Evolutionary conservation across 148 eudicot genomes (phyloP), one percentile per base, ranked within the genome.

Genomic region (Cornus suecica): DNA sequence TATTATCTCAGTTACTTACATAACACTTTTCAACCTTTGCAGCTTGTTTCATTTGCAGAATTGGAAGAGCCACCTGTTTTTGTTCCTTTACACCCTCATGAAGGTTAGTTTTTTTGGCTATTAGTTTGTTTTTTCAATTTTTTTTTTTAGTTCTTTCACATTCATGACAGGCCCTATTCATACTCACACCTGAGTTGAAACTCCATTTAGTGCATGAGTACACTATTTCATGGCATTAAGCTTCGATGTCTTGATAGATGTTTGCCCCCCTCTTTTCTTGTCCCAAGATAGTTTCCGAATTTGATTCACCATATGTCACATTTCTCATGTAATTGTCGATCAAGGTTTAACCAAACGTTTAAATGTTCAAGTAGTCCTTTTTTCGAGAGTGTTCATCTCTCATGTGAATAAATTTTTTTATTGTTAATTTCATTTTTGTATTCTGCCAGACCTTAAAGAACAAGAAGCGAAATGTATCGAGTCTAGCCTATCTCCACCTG

Each of bases 41-140:
- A 96, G 98, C 89, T 96, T 76, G 91, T 96, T 81, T 87, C 98
- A 76, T 86, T 74, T 82, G 97, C 91, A 41, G 98, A 93, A 71
- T 69, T 96, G 75, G 86, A 86, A 83, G 99, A 91, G 76, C 67
- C 93, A 28, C 99, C 99, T 77, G 73, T 91, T 18, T 96, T 71
- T 87, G 91, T 83, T 74, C 99, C 99, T 69, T 48, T 83, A 41
- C 87, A 86, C 74, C 84, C 88, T 16, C 80, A 77, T 83, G 80
- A 85, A 93, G 99, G 97, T 92, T 26, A 73, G 68, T 71, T 65
- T n/a, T 20, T 61, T 23, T 20, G 22, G 48, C 11, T n/a, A n/a
- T n/a, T n/a, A n/a, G n/a, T n/a, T n/a, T n/a, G n/a, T n/a, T n/a
- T n/a, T n/a, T n/a, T n/a, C n/a, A n/a, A n/a, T n/a, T n/a, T n/a